Conservation (phyloP, 352 stramenopile genomes). For the Globisporangium viniferum region DNA sequence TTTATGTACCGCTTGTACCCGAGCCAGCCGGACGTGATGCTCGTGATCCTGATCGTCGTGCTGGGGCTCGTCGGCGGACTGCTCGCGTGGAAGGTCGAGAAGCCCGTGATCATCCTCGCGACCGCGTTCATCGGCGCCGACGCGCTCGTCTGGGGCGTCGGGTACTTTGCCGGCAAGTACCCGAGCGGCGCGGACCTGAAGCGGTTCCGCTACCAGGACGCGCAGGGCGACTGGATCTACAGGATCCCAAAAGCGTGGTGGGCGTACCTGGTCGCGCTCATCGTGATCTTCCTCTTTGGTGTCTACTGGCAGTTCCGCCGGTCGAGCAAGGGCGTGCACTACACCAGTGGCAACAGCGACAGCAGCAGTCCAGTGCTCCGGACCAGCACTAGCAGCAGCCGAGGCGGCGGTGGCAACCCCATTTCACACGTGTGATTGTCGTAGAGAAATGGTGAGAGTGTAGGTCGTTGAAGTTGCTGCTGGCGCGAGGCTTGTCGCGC, state of each 20-base stretch:
- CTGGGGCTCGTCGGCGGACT: slow-evolving; percentile 38
- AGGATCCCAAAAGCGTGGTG: slow-evolving; percentile 57
- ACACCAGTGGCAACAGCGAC: not conserved
- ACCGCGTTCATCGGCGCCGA: slow-evolving; percentile 63
- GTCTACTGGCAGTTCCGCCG: slow-evolving; percentile 29
- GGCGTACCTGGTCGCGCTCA: slow-evolving; percentile 49
- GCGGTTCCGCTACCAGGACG: slow-evolving; percentile 29
- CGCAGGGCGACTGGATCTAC: slow-evolving; percentile 32
- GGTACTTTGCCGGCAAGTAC: slow-evolving; percentile 70
- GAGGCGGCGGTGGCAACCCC: not conserved
- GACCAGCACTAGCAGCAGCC: not conserved
- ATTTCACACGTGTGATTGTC: not conserved
- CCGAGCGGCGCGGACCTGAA: slow-evolving; percentile 55
- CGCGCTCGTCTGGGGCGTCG: slow-evolving; percentile 50
- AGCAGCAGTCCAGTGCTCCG: not conserved
- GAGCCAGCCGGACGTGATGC: slow-evolving; percentile 42
- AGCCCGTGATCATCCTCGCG: slow-evolving; percentile 46
- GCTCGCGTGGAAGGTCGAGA: slow-evolving; percentile 56
- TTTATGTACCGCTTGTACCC: slow-evolving; percentile 38
- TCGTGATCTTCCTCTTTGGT: slow-evolving; percentile 45
- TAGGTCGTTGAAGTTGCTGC: not conserved
- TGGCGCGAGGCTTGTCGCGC: not conserved
- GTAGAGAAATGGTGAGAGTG: not conserved
- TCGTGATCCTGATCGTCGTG: slow-evolving; percentile 34
- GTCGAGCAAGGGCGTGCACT: slow-evolving; percentile 13